Evolutionary conservation across 257 asterid genomes (phyloP).

Genomic region (Salvia rosmarinus): DNA sequence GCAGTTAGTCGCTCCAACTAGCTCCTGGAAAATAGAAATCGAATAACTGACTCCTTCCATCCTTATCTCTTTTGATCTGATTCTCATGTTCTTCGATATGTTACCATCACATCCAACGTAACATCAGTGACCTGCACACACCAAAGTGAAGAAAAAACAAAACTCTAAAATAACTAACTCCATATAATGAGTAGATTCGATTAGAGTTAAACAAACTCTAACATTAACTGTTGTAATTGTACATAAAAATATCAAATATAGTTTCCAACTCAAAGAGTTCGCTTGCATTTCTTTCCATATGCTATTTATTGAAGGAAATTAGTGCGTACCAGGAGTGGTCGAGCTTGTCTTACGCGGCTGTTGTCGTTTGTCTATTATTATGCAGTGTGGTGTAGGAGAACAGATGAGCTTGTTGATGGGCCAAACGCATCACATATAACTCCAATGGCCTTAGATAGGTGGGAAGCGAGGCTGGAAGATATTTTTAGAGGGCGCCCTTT

Average conservation of each 20-base stretch:
- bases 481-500: constrained; percentile 84
- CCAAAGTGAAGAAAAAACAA: too few relatives aligned
- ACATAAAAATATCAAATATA: not conserved
- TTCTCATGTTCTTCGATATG: too few relatives aligned
- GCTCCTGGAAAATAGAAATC: too few relatives aligned
- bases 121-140: too few relatives aligned
- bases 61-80: too few relatives aligned
- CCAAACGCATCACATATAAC: constrained; percentile 98
- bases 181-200: too few relatives aligned
- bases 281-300: constrained; percentile 1
- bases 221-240: constrained; percentile 5
- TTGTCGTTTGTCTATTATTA: constrained; percentile 22
- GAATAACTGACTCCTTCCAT: too few relatives aligned
- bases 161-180: too few relatives aligned
- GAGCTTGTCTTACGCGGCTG: not conserved
- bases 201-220: too few relatives aligned
- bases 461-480: constrained; percentile 94
- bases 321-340: not conserved
- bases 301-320: not conserved
- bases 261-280: not conserved
- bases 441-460: constrained; percentile 85
- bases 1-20: too few relatives aligned
- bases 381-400: constrained; percentile 98
- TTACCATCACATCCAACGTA: too few relatives aligned
- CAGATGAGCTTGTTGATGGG: constrained; percentile 98